Conservation (phyloP, 257 asterid species). For the Ocimum tenuiflorum region DNA sequence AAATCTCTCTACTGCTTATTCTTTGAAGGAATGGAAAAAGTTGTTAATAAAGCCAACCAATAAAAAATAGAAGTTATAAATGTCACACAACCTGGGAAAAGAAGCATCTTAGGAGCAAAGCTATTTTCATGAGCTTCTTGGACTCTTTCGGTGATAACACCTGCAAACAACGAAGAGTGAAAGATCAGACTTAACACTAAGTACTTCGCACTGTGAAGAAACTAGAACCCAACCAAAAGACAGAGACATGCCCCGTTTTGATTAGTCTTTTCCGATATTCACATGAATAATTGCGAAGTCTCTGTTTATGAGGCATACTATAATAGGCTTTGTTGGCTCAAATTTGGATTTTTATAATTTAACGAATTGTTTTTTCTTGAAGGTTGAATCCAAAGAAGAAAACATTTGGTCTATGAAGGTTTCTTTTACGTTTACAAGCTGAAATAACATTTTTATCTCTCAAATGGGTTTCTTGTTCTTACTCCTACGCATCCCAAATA, state of each 20-base stretch:
- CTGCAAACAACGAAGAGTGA: conserved; percentile 46
- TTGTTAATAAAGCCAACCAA: neutral
- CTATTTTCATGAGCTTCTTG: conserved; percentile 63
- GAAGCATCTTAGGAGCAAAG: conserved; percentile 73
- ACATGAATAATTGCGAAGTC: neutral
- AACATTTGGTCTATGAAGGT: neutral
- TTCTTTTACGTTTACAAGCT: neutral
- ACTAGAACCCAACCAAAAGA: neutral
- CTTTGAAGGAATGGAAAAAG: neutral
- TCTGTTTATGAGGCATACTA: neutral
- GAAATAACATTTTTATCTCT: neutral
- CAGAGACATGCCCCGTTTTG: neutral
- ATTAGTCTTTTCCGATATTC: neutral
- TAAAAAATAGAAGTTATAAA: conserved; percentile 3
- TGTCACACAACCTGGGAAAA: conserved; percentile 66
- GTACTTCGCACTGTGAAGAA: neutral
- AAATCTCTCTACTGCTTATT: neutral
- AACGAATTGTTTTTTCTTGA: neutral
- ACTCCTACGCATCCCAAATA: neutral
- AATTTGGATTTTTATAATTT: neutral
- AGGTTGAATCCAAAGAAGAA: neutral
- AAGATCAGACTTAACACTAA: conserved; percentile 5
- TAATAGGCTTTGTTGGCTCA: neutral
- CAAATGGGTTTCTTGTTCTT: neutral
- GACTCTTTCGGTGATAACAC: conserved; percentile 68